Evolutionary conservation across 192 early-diverging fungal species (phyloP), one percentile per base, ranked within the genome.

Genomic region (Coemansia sp.): DNA sequence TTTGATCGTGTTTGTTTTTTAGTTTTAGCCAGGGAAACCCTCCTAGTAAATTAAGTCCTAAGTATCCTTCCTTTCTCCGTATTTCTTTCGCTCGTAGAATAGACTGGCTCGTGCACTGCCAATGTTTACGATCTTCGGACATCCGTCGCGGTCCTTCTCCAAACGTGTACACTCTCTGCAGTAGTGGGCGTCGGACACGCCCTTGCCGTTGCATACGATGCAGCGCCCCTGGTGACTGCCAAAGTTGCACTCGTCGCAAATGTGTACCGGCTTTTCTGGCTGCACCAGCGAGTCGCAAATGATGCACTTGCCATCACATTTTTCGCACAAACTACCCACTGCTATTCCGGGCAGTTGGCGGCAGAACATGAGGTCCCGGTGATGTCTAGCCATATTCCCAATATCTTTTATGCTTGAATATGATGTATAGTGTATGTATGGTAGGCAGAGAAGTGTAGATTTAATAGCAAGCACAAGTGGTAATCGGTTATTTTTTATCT

Each of bases 211-310:
- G 72, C 96, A 98, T 57, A 96, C 85, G 9, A 97, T 91, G 75
- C 96, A 98, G 33, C 90, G 88, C 10, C 95, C 95, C 73, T 95
- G 91, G 68, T 89, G 90, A 35, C 89, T 89, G 62, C 96, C 95
- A 79, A 94, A 98, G 85, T 98, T 98, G 85, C 95, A 96, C 76
- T 98, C 95, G 69, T 96, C 95, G 75, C 96, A 98, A 49, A 97
- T 92, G 53, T 90, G 91, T 11, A 97, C 96, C 42, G 92, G 66
- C 42, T 93, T 96, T 44, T 92, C 89, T 58, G 95, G 95, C 14
- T 92, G 85, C 19, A 98, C 96, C 66, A 96, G 93, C 78, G 93
- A 95, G 77, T 97, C 96, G 81, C 96, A 98, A 70, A 98, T 93
- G 14, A 97, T 92, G 70, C 96, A 98, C 83, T 89, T 91, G 67